Conservation (phyloP, 345 rosid species). For the Geranium brycei region DNA sequence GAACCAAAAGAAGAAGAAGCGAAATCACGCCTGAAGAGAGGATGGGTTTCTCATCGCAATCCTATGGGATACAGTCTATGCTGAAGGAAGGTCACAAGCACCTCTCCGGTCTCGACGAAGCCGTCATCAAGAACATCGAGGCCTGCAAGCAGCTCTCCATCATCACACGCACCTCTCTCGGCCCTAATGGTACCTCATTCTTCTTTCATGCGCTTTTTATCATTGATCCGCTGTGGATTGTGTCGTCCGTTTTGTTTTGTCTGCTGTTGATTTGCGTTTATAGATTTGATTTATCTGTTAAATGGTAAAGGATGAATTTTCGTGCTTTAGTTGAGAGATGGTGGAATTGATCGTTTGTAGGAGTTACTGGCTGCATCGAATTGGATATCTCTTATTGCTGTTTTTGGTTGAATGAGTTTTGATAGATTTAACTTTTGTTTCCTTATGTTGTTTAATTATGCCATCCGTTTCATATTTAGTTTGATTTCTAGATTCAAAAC, state of each 20-base stretch:
- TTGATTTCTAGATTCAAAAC: not conserved
- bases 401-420: too few species aligned
- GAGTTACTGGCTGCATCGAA: too few species aligned
- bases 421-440: too few species aligned
- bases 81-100: slow-evolving; percentile 94
- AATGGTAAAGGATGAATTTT: too few species aligned
- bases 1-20: not conserved
- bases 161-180: slow-evolving; percentile 93
- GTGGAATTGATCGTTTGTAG: too few species aligned
- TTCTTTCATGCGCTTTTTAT: not conserved
- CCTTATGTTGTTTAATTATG: too few species aligned
- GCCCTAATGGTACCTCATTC: slow-evolving; percentile 61
- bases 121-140: slow-evolving; percentile 86
- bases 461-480: too few species aligned
- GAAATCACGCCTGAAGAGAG: too few species aligned
- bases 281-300: too few species aligned
- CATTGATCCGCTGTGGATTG: not conserved
- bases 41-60: slow-evolving; percentile 77
- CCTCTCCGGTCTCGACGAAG: slow-evolving; percentile 91
- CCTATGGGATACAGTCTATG: slow-evolving; percentile 89
- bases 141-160: slow-evolving; percentile 94
- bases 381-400: too few species aligned
- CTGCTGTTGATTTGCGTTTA: not conserved
- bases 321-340: too few species aligned
- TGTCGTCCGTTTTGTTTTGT: not conserved